phyloP scores from a whole-genome alignment of 305 asterid species.

The Petunia hybrid region DNA sequence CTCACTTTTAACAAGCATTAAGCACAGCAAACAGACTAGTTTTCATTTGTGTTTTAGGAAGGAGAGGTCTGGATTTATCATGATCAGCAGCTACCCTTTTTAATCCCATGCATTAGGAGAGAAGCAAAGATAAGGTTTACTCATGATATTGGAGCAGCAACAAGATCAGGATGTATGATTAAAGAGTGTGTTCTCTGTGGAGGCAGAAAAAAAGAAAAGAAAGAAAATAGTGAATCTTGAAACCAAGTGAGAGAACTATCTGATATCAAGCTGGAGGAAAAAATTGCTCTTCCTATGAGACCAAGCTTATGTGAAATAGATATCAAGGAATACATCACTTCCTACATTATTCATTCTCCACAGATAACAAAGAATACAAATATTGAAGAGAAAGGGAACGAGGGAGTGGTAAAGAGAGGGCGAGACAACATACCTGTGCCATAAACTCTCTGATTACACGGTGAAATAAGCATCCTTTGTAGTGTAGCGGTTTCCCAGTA shows the following conservation, averaged over 20 bases:
- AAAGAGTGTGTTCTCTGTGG: not conserved
- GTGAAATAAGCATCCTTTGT: constrained; percentile 86
- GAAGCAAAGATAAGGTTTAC: not conserved
- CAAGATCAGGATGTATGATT: not conserved
- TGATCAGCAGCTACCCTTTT: not conserved
- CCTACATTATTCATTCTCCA: constrained; percentile 16
- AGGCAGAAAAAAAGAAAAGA: not conserved
- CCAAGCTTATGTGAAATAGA: not conserved
- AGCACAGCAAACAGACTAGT: not conserved
- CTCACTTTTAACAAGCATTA: not conserved
- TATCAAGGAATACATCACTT: not conserved
- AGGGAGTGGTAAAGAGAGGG: not conserved
- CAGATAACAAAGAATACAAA: constrained; percentile 1
- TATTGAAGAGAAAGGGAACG: not conserved
- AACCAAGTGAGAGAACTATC: not conserved
- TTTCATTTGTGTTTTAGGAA: not conserved
- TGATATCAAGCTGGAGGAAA: not conserved
- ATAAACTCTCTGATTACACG: constrained; percentile 95
- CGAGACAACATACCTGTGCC: constrained; percentile 79
- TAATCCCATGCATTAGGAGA: constrained; percentile 14
- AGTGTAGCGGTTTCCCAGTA: constrained; percentile 90
- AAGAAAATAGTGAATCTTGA: not conserved
- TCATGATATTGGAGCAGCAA: not conserved
- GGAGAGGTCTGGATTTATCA: not conserved
- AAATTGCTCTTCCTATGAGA: not conserved